A percentile compares a stretch with the other conserved stretches of the same genome.
Evolutionary conservation across 176 grass and related monocot species (phyloP).

Genomic region (Carex scoparia): DNA sequence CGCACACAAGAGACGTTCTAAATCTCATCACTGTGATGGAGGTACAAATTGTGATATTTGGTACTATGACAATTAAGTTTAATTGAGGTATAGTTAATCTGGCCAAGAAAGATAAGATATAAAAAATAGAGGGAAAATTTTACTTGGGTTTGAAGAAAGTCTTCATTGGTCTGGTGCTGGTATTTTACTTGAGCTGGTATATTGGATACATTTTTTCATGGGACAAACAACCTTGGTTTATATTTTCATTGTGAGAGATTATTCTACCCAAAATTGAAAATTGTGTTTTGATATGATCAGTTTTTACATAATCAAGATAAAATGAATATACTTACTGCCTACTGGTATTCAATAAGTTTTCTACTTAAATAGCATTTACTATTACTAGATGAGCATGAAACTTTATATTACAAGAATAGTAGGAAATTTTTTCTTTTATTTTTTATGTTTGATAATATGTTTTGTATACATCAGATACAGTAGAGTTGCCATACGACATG

Average conservation of each 20-base stretch:
- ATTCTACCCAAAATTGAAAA: not conserved
- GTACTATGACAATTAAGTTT: not conserved
- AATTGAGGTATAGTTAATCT: not conserved
- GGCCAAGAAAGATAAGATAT: not conserved
- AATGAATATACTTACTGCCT: conserved; percentile 19
- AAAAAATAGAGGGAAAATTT: not conserved
- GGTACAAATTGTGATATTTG: conserved; percentile 12
- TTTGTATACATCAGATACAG: too few relatives aligned
- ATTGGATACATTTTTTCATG: too few relatives aligned
- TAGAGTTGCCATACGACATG: too few relatives aligned
- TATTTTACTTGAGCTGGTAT: not conserved
- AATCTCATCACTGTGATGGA: conserved; percentile 32
- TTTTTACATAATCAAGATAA: not conserved
- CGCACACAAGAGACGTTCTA: conserved; percentile 63
- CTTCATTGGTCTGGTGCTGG: not conserved
- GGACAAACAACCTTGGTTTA: not conserved
- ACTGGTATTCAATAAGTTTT: not conserved
- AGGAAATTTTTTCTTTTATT: too few relatives aligned
- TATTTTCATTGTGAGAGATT: not conserved
- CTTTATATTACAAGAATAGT: too few relatives aligned
- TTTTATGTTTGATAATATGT: too few relatives aligned
- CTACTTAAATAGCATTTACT: not conserved
- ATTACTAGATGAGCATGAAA: too few relatives aligned
- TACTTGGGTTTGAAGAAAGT: not conserved
- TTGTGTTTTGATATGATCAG: not conserved